Evolutionary conservation across 2,329 filamentous ascomycete genomes (phyloP), one percentile per base, ranked within the genome.

Genomic region (Ophiostoma angusticollis): DNA sequence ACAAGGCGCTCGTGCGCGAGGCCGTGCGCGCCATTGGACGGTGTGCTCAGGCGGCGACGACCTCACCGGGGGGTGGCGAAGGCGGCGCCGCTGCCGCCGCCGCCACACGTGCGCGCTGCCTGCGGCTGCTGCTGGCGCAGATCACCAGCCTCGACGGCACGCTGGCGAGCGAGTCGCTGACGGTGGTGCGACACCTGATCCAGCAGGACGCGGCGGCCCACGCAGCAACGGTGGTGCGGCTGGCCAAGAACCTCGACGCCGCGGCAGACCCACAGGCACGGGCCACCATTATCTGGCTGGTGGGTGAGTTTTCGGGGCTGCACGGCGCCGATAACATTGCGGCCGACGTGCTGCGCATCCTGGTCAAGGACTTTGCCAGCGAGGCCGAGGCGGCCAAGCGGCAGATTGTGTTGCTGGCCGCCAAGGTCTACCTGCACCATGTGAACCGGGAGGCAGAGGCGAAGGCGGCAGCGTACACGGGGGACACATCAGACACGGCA

Each of bases 201-300:
- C 91, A 98, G 54, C 84, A 93, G 51, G 78, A 93, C 45, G 85
- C 89, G 0, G 63, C 74, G 21, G 76, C 77, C 4, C 91, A 98
- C 54, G 71, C 76, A 9, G 80, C 79, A 30, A 98, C 91, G 0
- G 86, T 96, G 1, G 75, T 96, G 24, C 74, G 85, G 33, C 63
- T 98, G 35, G 91, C 91, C 6, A 91, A 86, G 59, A 87, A 94
- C 45, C 72, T 98, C 2, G 91, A 95, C 53, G 82, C 80, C 4
- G 84, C 86, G 2, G 84, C 82, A 0, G 87, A 91, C 45, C 78
- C 91, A 1, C 80, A 86, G 44, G 91, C 91, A 4, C 73, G 91
- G 48, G 91, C 91, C 3, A 94, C 84, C 35, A 95, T 98, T 46
- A 82, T 98, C 50, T 98, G 91, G 91, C 74, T 98, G 1, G 87